phyloP scores from a whole-genome alignment of 495 filamentous ascomycete genomes.

The Recurvomyces mirabilis region DNA sequence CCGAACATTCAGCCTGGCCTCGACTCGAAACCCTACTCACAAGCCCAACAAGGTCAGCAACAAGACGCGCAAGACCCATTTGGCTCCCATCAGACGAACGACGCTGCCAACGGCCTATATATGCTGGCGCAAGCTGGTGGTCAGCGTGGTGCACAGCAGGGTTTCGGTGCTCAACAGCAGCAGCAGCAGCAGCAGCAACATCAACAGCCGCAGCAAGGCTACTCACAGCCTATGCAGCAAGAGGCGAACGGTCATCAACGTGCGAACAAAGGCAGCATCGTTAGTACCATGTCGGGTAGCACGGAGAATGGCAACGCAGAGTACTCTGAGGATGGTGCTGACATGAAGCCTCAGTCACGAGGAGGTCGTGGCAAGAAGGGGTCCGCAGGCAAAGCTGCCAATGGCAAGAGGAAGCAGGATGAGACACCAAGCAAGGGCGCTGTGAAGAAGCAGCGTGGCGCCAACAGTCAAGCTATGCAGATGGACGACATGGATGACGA shows the following conservation, averaged over 20 bases:
- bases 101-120: constrained; percentile 90
- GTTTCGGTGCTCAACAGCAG: constrained; percentile 44
- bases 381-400: constrained; percentile 38
- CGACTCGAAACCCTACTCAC: constrained; percentile 38
- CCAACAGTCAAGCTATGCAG: constrained; percentile 37
- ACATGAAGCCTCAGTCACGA: constrained; percentile 48
- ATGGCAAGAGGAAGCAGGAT: constrained; percentile 70
- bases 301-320: constrained; percentile 64
- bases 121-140: constrained; percentile 61
- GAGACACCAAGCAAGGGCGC: constrained; percentile 54
- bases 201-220: constrained; percentile 35
- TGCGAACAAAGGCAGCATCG: constrained; percentile 30
- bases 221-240: constrained; percentile 29
- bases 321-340: constrained; percentile 57
- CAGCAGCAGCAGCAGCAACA: constrained; percentile 31
- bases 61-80: constrained; percentile 42
- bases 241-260: constrained; percentile 25
- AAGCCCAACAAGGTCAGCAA: constrained; percentile 26
- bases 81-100: constrained; percentile 77
- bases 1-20: constrained; percentile 31
- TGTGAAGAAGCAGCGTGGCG: constrained; percentile 63
- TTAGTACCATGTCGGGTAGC: constrained; percentile 39
- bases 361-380: constrained; percentile 58
- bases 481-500: constrained; percentile 31
- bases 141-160: constrained; percentile 39